These are phyloP conservation scores for Coemansia sp. DNA, from an alignment of 192 early-diverging fungal species.

Conservation along the genomic window DNA sequence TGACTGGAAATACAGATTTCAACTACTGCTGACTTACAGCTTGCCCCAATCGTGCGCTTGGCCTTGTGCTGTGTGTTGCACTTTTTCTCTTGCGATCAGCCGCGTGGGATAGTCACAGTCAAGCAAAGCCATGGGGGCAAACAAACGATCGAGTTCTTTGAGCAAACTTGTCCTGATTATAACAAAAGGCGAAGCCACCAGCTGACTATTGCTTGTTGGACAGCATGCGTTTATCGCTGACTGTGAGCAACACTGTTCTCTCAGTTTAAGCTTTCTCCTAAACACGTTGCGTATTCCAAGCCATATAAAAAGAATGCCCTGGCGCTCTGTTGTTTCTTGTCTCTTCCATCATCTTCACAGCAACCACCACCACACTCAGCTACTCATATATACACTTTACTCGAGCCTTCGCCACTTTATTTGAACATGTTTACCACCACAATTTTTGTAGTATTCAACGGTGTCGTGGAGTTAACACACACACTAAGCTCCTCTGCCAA, in stretches of 20 bases:
- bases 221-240: background rate
- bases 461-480: background rate
- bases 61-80: background rate
- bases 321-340: background rate
- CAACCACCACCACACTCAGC: background rate
- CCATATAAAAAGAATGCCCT: background rate
- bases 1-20: background rate
- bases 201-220: background rate
- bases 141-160: background rate
- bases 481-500: background rate
- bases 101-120: background rate
- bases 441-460: background rate
- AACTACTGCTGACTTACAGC: background rate
- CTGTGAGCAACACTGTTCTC: background rate
- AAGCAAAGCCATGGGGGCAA: background rate
- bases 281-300: background rate
- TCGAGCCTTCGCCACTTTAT: background rate
- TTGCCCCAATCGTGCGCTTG: background rate
- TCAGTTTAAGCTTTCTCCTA: background rate
- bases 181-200: background rate
- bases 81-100: background rate
- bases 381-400: background rate
- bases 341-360: background rate
- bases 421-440: background rate
- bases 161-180: background rate